Base-by-base conservation (phyloP, 2,329 filamentous ascomycete genomes). In the Nigrospora osmanthi region DNA sequence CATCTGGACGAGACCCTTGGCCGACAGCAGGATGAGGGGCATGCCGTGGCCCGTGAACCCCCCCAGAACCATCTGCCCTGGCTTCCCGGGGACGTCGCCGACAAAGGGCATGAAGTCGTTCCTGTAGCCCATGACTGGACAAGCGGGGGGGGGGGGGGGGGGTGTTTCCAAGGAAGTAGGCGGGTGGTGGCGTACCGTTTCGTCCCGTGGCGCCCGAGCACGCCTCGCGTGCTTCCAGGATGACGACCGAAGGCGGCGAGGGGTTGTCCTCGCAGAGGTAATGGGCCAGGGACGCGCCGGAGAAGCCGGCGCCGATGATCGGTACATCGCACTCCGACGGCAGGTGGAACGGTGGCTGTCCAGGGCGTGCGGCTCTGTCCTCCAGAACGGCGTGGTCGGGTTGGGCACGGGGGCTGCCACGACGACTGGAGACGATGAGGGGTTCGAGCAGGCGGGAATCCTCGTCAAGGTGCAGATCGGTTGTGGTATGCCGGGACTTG, bases 251-350 rank as follows among this genome's bases (percentile, higher is more conserved):
- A 3, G 47, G 49, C 34, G 50, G 52, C 17, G 43, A 35, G 3
- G 38, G 40, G 28, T 58, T 55, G 48, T 70, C 63, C 43, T 70
- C 63, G 51, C 62, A 52, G 52, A 74, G 60, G 51, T 69, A 71
- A 47, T 72, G 66, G 11, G 72, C 73, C 17, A 67, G 60, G 43
- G 69, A 69, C 13, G 68, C 65, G 15, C 76, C 75, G 6, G 73
- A 72, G 50, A 78, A 76, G 13, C 76, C 75, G 39, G 68, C 74
- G 34, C 76, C 75, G 19, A 79, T 67, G 35, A 79, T 69, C 7
- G 75, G 69, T 16, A 78, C 66, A 54, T 78, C 73, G 11, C 69
- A 71, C 42, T 65, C 61, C 14, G 61, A 49, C 2, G 75, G 74
- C 7, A 78, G 60, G 10, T 78, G 5, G 72, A 73, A 15, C 71